Base-by-base conservation (phyloP, 1,139 yeast species). In the Scheffersomyces segobiensis region DNA sequence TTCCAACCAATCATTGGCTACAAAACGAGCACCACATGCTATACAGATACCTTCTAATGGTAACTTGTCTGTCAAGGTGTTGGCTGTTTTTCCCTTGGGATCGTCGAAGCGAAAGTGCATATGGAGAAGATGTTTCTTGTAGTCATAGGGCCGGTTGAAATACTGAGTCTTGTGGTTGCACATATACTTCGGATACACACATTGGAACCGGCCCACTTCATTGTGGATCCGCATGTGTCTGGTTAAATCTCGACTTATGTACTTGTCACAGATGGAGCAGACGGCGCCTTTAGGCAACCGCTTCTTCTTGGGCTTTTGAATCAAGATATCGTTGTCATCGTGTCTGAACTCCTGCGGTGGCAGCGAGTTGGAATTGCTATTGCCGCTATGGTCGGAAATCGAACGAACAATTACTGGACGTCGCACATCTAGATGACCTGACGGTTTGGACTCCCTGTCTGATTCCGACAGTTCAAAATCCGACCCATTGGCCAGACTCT, bases 101-200 rank as follows among this genome's bases (percentile, higher is more conserved):
- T 80, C 81, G 62, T 80, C 83, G 59, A 80, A 80, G 56, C 67
- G 70, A 65, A 80, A 80, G 62, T 80, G 84, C 62, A 75, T 73
- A 60, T 80, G 83, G 50, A 80, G 71, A 55, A 80, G 68, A 62
- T 80, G 84, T 58, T 80, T 80, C 61, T 80, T 80, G 71, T 78
- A 80, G 65, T 80, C 84, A 63, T 80, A 80, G 1, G 84, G 84
- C 52, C 84, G 71, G 64, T 80, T 80, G 61, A 80, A 80, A 59
- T 80, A 72, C 53, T 80, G 78, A 0, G 83, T 79, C 61, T 78
- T 77, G 63, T 80, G 84, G 60, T 71, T 77, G 66, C 84, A 80
- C 73, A 71, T 72, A 20, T 65, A 67, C 54, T 73, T 73, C 1
- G 84, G 83, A 60, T 75, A 80, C 26, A 79, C 80, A 63, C 84